Percentiles rank a stretch among this genome's conserved stretches.
Conservation (phyloP, 2,329 filamentous ascomycete species). For the Fusarium tuaranense region DNA sequence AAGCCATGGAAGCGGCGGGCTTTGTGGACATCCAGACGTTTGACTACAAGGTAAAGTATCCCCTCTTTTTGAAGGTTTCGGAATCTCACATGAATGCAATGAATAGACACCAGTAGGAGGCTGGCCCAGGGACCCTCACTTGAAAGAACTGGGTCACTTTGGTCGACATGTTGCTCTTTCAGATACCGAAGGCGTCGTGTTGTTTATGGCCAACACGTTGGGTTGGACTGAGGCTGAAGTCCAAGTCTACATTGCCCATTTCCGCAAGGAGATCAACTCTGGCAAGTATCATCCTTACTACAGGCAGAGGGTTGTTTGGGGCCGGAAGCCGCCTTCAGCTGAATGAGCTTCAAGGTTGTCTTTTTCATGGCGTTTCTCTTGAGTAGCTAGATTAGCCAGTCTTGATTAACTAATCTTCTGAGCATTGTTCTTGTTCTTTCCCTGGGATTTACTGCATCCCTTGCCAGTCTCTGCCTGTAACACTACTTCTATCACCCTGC, state of each 20-base stretch:
- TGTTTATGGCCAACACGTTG: constrained; percentile 4
- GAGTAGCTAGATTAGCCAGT: not conserved
- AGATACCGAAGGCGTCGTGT: constrained; percentile 1
- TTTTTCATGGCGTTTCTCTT: not conserved
- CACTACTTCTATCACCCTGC: not conserved
- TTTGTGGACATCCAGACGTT: not conserved
- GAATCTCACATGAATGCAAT: not conserved
- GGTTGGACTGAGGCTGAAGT: constrained; percentile 1
- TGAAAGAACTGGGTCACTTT: not conserved
- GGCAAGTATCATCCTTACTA: constrained; percentile 4
- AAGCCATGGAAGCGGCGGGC: not conserved
- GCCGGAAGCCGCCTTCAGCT: constrained; percentile 2
- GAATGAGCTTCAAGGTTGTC: not conserved
- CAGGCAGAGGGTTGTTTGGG: constrained; percentile 16
- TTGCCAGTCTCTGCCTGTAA: not conserved
- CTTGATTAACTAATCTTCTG: not conserved
- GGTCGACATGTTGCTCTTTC: not conserved
- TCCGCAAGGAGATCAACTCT: constrained; percentile 11
- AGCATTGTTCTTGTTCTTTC: not conserved
- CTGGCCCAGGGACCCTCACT: not conserved
- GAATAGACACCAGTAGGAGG: not conserved
- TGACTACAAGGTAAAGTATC: not conserved
- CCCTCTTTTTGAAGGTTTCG: not conserved
- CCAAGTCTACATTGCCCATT: constrained; percentile 16
- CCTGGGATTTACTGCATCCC: not conserved